phyloP scores from a whole-genome alignment of 768 basidiomycete genomes.

The Suillus subaureus region DNA sequence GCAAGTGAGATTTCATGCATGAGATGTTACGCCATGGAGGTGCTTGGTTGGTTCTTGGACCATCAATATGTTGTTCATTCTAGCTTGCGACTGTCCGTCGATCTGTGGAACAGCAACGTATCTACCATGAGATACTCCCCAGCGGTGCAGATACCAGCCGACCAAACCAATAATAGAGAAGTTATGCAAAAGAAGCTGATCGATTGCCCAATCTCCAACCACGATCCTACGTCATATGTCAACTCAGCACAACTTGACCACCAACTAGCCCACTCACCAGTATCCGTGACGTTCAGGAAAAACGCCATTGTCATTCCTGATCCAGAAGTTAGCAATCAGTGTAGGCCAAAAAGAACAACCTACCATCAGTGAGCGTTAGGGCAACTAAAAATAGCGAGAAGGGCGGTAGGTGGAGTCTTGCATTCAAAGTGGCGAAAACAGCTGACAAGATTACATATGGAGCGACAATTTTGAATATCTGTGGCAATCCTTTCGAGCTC shows the following conservation, averaged over 20 bases:
- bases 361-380: constrained; percentile 71
- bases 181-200: constrained; percentile 89
- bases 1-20: background rate
- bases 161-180: constrained; percentile 77
- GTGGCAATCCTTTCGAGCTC: constrained; percentile 4
- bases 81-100: constrained; percentile 23
- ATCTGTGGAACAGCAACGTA: constrained; percentile 24
- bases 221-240: constrained; percentile 54
- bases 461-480: constrained; percentile 83
- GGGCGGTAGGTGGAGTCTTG: constrained; percentile 66
- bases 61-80: constrained; percentile 7
- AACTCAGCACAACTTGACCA: constrained; percentile 8
- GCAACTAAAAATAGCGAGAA: constrained; percentile 83
- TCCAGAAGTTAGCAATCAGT: constrained; percentile 12
- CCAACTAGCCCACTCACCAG: constrained; percentile 44
- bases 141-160: constrained; percentile 70
- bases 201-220: constrained; percentile 88
- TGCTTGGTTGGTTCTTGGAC: background rate
- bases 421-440: constrained; percentile 68
- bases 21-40: background rate
- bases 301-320: constrained; percentile 82
- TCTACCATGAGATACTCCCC: constrained; percentile 71
- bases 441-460: constrained; percentile 80
- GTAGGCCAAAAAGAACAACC: constrained; percentile 17
- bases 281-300: constrained; percentile 83